Base-by-base conservation (phyloP, 2,329 filamentous ascomycete species). In the Blumeria graminis region DNA sequence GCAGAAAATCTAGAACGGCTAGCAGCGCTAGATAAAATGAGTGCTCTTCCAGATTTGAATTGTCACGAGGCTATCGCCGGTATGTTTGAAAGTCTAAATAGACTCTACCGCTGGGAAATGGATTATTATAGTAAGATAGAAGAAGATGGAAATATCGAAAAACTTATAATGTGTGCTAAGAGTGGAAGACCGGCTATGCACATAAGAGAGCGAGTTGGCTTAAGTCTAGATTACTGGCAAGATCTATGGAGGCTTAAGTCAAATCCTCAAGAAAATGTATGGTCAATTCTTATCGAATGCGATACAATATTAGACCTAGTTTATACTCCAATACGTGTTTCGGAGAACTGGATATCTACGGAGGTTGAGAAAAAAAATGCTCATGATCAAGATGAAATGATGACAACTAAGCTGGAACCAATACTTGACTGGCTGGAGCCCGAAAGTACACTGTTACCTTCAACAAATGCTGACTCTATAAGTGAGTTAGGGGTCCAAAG, bases 141-240 rank as follows among this genome's bases (percentile, higher is more conserved):
- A 1, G 66, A 68, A 1, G 68, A 73, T 62, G 68, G 65, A 18
- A 74, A 72, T 61, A 67, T 71, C 1, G 73, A 76, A 34, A 64
- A 58, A 55, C 57, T 59, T 22, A 65, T 61, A 9, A 75, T 86
- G 67, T 87, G 83, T 65, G 77, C 76, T 57, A 78, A 75, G 60
- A 82, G 84, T 65, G 86, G 86, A 1, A 74, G 74, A 34, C 85
- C 86, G 0, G 70, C 74, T 34, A 83, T 90, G 76, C 84, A 92
- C 67, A 74, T 75, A 13, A 73, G 78, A 55, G 74, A 75, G 22
- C 76, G 75, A 54, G 70, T 90, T 32, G 86, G 86, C 0, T 69
- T 90, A 57, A 78, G 76, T 53, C 63, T 92, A 41, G 82, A 87
- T 60, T 93, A 90, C 66, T 92, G 86, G 86, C 81, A 78, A 66